phyloP scores from a whole-genome alignment of 345 rosid species.

The Sonneratia alba region DNA sequence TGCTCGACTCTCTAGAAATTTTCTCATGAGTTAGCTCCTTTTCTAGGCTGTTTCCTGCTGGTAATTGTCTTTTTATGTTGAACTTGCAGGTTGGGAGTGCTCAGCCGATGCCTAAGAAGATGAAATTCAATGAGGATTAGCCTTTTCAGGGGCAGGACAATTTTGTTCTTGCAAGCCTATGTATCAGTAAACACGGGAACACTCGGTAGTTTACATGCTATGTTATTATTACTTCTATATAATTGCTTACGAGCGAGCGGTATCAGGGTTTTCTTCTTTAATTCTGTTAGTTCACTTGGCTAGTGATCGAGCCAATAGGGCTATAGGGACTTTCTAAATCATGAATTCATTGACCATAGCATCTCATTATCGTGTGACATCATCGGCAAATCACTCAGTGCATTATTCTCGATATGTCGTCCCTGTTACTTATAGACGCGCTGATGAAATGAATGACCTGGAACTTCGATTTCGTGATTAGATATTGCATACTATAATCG shows the following conservation, averaged over 20 bases:
- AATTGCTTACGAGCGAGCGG: neutral
- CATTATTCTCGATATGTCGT: too few species aligned
- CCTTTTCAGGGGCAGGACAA: neutral
- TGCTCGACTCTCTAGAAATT: neutral
- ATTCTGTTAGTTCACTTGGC: neutral
- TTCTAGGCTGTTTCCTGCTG: neutral
- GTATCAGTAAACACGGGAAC: neutral
- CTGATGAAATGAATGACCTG: too few species aligned
- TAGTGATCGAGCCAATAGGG: neutral
- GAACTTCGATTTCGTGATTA: too few species aligned
- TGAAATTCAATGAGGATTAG: constrained; percentile 51
- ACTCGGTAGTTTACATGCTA: neutral
- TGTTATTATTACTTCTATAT: neutral
- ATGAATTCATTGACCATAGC: neutral
- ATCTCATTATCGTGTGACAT: neutral
- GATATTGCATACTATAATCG: too few species aligned
- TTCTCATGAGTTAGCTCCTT: too few species aligned
- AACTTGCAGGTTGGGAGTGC: constrained; percentile 52
- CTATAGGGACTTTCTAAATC: neutral
- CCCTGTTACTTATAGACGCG: too few species aligned
- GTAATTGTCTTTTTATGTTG: neutral
- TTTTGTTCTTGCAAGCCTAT: neutral
- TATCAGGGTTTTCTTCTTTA: neutral
- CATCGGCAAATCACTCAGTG: too few species aligned
- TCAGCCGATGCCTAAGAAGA: constrained; percentile 57